Conservation (phyloP, 176 grass and related monocot species). For the Typha latifolia region DNA sequence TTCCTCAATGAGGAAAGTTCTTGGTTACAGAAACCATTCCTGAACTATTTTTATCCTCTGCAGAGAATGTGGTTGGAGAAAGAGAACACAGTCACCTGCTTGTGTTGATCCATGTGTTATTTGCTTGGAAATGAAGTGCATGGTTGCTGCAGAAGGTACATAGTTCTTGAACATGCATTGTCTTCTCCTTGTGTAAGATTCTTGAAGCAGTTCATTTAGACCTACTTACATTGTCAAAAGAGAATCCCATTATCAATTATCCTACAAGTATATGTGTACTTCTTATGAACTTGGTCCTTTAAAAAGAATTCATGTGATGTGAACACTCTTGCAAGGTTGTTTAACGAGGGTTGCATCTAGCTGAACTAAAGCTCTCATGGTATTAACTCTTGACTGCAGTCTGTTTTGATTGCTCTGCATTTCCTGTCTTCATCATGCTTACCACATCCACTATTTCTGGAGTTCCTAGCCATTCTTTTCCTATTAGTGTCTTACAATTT, state of each 20-base stretch:
- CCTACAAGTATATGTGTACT: background rate
- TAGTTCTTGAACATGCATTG: background rate
- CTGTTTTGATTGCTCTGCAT: too few relatives aligned
- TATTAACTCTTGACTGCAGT: too few relatives aligned
- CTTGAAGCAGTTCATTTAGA: background rate
- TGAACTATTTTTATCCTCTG: background rate
- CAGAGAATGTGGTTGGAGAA: slow-evolving; percentile 95
- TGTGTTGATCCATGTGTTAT: slow-evolving; percentile 76
- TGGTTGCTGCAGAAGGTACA: slow-evolving; percentile 76
- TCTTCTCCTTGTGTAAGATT: background rate
- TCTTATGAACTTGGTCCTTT: background rate
- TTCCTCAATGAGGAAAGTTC: background rate
- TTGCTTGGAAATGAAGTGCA: slow-evolving; percentile 92
- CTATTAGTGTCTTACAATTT: too few relatives aligned
- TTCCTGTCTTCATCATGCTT: too few relatives aligned
- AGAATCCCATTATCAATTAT: background rate
- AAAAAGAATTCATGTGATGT: too few relatives aligned
- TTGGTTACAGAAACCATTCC: background rate
- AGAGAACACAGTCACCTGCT: slow-evolving; percentile 38
- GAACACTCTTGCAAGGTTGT: too few relatives aligned
- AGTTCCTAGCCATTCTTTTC: too few relatives aligned
- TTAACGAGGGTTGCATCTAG: too few relatives aligned
- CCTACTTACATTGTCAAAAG: background rate
- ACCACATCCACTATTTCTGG: too few relatives aligned
- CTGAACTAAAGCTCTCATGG: too few relatives aligned